Conservation (phyloP, 1,284 basidiomycete genomes). For the Moesziomyces antarcticus region DNA sequence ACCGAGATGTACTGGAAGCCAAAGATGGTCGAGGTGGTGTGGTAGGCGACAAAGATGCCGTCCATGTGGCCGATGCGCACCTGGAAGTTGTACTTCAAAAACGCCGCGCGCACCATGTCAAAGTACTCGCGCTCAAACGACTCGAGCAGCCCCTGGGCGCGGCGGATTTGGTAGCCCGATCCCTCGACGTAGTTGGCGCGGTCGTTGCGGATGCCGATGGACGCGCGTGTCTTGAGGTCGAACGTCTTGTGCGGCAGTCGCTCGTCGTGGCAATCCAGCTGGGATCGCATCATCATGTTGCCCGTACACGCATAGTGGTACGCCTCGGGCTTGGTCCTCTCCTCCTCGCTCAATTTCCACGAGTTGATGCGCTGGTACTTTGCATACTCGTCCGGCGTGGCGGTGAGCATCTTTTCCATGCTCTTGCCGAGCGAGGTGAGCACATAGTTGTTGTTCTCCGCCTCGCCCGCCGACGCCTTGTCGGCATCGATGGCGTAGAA, state of each 20-base stretch:
- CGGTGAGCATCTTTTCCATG: constrained; percentile 88
- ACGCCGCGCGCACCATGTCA: constrained; percentile 90
- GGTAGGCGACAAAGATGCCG: constrained; percentile 92
- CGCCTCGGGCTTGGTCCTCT: constrained; percentile 68
- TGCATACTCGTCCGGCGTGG: constrained; percentile 76
- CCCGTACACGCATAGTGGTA: constrained; percentile 73
- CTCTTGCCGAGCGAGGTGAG: constrained; percentile 77
- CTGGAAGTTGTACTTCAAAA: constrained; percentile 96
- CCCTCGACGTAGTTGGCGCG: constrained; percentile 79
- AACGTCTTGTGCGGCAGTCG: constrained; percentile 90
- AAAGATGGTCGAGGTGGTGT: constrained; percentile 87
- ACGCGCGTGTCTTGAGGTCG: constrained; percentile 94
- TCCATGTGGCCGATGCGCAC: constrained; percentile 97
- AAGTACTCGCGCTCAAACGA: constrained; percentile 67
- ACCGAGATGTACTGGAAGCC: constrained; percentile 94
- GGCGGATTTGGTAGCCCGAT: constrained; percentile 65
- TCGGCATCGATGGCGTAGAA: constrained; percentile 85
- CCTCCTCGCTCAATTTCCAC: constrained; percentile 63
- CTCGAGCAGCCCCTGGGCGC: constrained; percentile 58
- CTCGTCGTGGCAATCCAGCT: constrained; percentile 86
- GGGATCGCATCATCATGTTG: constrained; percentile 89
- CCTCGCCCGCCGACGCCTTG: constrained; percentile 65
- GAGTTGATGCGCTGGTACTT: constrained; percentile 72
- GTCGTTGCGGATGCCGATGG: constrained; percentile 85
- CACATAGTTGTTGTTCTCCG: constrained; percentile 64